Evolutionary conservation across 2,329 filamentous ascomycete species (phyloP), one percentile per base, ranked within the genome.

Genomic region (Alternaria incomplexa): DNA sequence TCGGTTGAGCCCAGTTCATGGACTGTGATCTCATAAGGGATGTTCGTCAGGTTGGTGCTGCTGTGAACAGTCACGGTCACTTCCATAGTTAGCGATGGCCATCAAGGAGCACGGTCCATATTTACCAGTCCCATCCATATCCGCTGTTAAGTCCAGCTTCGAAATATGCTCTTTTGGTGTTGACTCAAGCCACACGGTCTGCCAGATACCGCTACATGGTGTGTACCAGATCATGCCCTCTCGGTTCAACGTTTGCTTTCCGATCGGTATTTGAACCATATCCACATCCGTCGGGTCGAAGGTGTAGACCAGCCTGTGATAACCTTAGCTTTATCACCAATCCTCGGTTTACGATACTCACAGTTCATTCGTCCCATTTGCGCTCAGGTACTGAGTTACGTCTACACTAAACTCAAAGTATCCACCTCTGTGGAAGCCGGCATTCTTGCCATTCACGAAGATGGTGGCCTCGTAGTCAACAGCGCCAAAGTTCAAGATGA

Each of bases 141-240:
- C 74, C 0, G 88, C 90, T 25, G 83, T 77, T 15, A 92, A 71
- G 64, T 91, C 86, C 3, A 92, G 78, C 44, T 85, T 82, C 0
- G 85, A 85, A 58, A 92, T 85, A 67, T 89, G 81, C 53, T 86
- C 83, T 0, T 79, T 65, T 0, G 90, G 87, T 0, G 85, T 88
- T n/a, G 86, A 83, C 73, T 91, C 88, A 2, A 93, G 80, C 90
- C 90, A 93, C 0, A 92, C 90, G 17, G 85, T 85, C 73, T 92
- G 90, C 90, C 90, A 93, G 66, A 93, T 92, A 6, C 90, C 90
- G 32, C 88, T 90, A 73, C 90, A 92, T 0, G 90, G 88, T 0
- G 88, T 88, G 74, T 92, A 92, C 76, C 90, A 92, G 63, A 92
- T 92, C 68, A 72, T 73, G 68, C 89, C 86, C 11, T 82, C 84